Evolutionary conservation across 2,329 filamentous ascomycete genomes (phyloP).

Genomic region (Cryphonectria naterciae): DNA sequence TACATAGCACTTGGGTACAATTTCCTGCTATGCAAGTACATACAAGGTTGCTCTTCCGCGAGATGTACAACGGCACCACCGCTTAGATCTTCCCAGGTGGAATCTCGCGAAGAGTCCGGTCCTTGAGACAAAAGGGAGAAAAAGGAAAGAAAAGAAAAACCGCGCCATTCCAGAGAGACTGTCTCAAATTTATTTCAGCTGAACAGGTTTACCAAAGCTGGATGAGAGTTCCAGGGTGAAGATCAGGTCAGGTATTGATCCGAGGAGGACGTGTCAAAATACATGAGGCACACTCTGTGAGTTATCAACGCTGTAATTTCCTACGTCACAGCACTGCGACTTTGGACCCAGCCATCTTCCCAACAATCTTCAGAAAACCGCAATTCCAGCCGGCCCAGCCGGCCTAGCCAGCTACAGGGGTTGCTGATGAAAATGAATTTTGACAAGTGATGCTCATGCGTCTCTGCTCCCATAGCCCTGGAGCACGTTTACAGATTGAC

Average conservation of each 20-base stretch:
- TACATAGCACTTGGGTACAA: background rate
- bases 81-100: background rate
- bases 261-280: background rate
- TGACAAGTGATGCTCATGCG: background rate
- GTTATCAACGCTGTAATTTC: background rate
- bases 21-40: background rate
- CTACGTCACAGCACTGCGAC: background rate
- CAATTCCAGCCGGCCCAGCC: background rate
- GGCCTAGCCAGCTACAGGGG: background rate
- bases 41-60: background rate
- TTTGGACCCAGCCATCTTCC: background rate
- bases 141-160: too few relatives aligned
- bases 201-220: background rate
- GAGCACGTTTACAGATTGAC: background rate
- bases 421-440: background rate
- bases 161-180: background rate
- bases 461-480: background rate
- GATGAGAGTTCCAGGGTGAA: background rate
- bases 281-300: background rate
- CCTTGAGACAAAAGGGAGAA: background rate
- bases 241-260: background rate
- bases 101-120: too few relatives aligned
- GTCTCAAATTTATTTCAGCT: background rate
- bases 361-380: background rate
- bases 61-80: background rate